phyloP scores from a whole-genome alignment of 2,329 filamentous ascomycete genomes.

The Hypoxylon sp. region DNA sequence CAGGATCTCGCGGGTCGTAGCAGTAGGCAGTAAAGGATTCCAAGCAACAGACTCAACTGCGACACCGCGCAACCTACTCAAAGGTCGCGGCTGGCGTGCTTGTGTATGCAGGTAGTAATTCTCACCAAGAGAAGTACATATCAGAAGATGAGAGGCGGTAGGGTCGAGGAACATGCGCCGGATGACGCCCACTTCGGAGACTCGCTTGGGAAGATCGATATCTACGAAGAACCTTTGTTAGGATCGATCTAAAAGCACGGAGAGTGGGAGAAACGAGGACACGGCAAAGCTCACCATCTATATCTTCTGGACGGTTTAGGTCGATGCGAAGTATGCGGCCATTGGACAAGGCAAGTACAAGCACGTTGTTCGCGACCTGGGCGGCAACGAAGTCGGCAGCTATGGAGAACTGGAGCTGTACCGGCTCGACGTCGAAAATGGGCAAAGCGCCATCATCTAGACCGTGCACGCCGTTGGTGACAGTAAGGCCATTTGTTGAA shows the following conservation, averaged over 20 bases:
- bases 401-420: slow-evolving; percentile 93
- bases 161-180: slow-evolving; percentile 97
- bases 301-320: slow-evolving; percentile 90
- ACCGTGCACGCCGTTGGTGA: slow-evolving; percentile 67
- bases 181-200: slow-evolving; percentile 90
- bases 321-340: slow-evolving; percentile 94
- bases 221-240: slow-evolving; percentile 62
- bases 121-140: slow-evolving; percentile 90
- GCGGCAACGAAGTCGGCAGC: slow-evolving; percentile 95
- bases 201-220: slow-evolving; percentile 94
- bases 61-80: slow-evolving; percentile 85
- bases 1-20: slow-evolving; percentile 92
- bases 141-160: slow-evolving; percentile 90
- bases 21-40: slow-evolving; percentile 92
- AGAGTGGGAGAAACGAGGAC: no score
- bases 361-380: slow-evolving; percentile 96
- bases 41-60: slow-evolving; percentile 90
- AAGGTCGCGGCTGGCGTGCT: slow-evolving; percentile 83
- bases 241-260: no score
- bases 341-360: slow-evolving; percentile 90
- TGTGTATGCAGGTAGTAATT: slow-evolving; percentile 99
- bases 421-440: slow-evolving; percentile 93
- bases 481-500: slow-evolving; percentile 75
- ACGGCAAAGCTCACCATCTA: slow-evolving; percentile 67
- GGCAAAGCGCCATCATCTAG: slow-evolving; percentile 71